A percentile compares a stretch with the other conserved stretches of the same genome.
These are phyloP conservation scores for Volvox reticuliferus DNA, from an alignment of 139 green algal species.

Conservation along the genomic window DNA sequence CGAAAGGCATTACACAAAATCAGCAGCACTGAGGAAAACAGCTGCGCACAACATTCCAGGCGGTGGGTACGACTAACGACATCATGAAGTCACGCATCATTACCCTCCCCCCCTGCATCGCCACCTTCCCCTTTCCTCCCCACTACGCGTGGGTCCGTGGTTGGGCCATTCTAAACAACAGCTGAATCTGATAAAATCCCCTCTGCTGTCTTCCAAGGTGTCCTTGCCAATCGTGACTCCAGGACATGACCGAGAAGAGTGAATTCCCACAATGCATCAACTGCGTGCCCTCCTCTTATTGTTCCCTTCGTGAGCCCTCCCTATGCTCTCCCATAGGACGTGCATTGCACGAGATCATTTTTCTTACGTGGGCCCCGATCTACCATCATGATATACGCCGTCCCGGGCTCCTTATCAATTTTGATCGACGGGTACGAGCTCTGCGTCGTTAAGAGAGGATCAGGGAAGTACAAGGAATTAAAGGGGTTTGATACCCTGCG, in stretches of 20 bases:
- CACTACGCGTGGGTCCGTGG: too few relatives aligned
- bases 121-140: too few relatives aligned
- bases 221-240: background rate
- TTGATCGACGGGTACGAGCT: conserved; percentile 54
- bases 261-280: background rate
- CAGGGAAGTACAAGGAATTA: background rate
- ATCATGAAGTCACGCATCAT: too few relatives aligned
- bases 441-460: conserved; percentile 33
- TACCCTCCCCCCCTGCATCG: too few relatives aligned
- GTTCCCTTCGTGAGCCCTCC: background rate
- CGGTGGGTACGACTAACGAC: too few relatives aligned
- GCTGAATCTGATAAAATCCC: background rate
- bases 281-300: too few relatives aligned
- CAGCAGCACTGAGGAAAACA: too few relatives aligned
- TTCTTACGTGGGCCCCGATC: conserved; percentile 71
- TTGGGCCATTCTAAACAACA: too few relatives aligned
- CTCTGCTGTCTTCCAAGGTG: background rate
- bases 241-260: background rate
- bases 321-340: too few relatives aligned
- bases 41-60: too few relatives aligned
- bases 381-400: conserved; percentile 80
- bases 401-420: conserved; percentile 59
- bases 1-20: too few relatives aligned
- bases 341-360: background rate
- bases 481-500: background rate